Conservation (phyloP, 306 rosid species). For the Lithocarpus polystachyus region DNA sequence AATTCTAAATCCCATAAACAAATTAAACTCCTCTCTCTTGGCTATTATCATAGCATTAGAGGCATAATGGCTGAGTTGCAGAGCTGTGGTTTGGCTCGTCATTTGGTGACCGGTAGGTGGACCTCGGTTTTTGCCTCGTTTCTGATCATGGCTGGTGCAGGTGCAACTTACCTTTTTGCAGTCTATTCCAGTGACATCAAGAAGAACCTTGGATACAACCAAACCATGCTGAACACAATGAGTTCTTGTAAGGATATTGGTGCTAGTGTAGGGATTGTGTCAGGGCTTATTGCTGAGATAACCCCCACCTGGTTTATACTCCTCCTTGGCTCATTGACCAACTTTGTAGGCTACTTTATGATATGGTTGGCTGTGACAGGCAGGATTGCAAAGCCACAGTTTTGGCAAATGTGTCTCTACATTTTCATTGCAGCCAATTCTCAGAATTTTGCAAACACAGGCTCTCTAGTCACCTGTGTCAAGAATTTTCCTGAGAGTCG, state of each 20-base stretch:
- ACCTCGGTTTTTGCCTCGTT: conserved; percentile 46
- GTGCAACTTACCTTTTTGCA: conserved; percentile 43
- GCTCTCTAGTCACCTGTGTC: conserved; percentile 39
- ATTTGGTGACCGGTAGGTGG: conserved; percentile 28
- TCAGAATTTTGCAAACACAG: conserved; percentile 43
- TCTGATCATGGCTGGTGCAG: conserved; percentile 50
- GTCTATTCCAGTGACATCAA: conserved; percentile 40
- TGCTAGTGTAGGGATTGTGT: conserved; percentile 37
- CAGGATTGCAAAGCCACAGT: conserved; percentile 34
- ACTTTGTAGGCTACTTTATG: conserved; percentile 46
- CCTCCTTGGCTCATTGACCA: conserved; percentile 41
- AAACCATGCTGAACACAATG: conserved; percentile 31
- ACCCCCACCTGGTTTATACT: conserved; percentile 52
- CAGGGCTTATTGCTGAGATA: conserved; percentile 45
- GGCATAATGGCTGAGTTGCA: too few relatives aligned
- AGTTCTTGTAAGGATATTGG: conserved; percentile 47
- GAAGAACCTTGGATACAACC: conserved; percentile 41
- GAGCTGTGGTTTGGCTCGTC: too few relatives aligned
- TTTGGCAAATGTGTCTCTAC: conserved; percentile 55
- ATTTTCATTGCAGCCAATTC: conserved; percentile 45
- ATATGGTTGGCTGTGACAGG: conserved; percentile 46
- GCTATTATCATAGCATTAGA: too few relatives aligned
- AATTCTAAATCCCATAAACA: too few relatives aligned
- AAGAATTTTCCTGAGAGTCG: conserved; percentile 52
- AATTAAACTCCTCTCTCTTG: too few relatives aligned